Evolutionary conservation across 768 basidiomycete species (phyloP), one percentile per base, ranked within the genome.

Genomic region (Agrocybe pediades): DNA sequence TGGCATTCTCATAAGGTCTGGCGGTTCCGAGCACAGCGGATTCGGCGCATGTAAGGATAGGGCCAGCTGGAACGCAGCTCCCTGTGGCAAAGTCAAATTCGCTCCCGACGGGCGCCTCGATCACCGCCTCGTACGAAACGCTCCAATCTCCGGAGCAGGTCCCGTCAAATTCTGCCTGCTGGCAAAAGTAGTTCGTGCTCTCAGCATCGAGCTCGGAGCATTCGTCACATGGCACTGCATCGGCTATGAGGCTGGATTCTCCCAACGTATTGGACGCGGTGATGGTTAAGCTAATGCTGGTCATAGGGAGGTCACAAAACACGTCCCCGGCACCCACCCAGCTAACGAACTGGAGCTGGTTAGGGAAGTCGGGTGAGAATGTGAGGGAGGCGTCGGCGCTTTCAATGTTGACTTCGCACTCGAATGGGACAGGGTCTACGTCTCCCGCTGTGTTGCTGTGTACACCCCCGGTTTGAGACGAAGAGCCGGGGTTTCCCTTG

Each of bases 91-190:
- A 2, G 1, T 44, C 41, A 29, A 51, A 51, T 19, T 15, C 15
- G 7, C 26, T 3, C 15, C 20, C 50, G 9, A 25, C 15, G 30
- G 50, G 50, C 6, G 50, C 50, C n/a, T 43, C 43, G 24, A 51
- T 11, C 9, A 25, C 41, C 15, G 50, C 50, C 20, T 51, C 50
- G 26, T 51, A 51, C 17, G 27, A 25, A 13, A 51, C 43, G 19
- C 26, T 23, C 50, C 50, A 51, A 20, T 51, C 50, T n/a, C 50
- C 50, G 6, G 50, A 20, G 42, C 50, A 51, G 21, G 24, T 44
- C 16, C 50, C 50, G 11, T 41, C 41, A 11, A 44, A 30, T 9
- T 51, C 41, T 2, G 50, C 26, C 25, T 51, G 50, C 24, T 51
- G 50, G 41, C 50, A 51, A 5, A 8, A 6, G 41, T 51, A 51